Evolutionary conservation across 805 yeast genomes (phyloP).

Genomic region (Torulaspora microellipsoides): DNA sequence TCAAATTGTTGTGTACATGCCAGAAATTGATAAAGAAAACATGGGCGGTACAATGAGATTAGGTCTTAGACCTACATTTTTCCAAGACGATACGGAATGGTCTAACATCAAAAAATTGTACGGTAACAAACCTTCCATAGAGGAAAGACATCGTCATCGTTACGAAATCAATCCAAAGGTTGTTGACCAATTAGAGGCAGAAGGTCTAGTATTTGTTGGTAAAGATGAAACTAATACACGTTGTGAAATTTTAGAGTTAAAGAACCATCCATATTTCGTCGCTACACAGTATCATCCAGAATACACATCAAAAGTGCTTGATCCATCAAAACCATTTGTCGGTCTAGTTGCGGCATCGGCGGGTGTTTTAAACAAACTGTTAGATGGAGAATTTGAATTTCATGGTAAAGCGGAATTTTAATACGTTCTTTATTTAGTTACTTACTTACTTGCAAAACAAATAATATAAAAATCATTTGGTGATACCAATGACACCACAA

Average conservation of each 20-base stretch:
- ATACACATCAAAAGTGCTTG: slow-evolving; percentile 91
- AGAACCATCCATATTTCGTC: slow-evolving; percentile 83
- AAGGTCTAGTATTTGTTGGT: slow-evolving; percentile 87
- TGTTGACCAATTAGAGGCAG: slow-evolving; percentile 61
- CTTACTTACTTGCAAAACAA: not conserved
- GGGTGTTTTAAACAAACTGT: slow-evolving; percentile 68
- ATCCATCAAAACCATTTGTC: slow-evolving; percentile 93
- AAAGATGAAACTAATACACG: slow-evolving; percentile 85
- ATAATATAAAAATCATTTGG: slow-evolving; percentile 15
- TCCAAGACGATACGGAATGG: slow-evolving; percentile 62
- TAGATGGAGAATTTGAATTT: slow-evolving; percentile 37
- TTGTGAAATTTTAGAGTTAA: slow-evolving; percentile 90
- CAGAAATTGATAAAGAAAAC: slow-evolving; percentile 92
- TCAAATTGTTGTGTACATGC: slow-evolving; percentile 90
- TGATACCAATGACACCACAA: slow-evolving; percentile 89
- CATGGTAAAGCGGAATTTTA: slow-evolving; percentile 31
- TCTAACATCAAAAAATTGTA: slow-evolving; percentile 72
- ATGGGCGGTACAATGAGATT: slow-evolving; percentile 99
- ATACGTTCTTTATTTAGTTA: not conserved
- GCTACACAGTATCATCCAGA: slow-evolving; percentile 99
- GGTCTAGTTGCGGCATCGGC: slow-evolving; percentile 94
- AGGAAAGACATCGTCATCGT: slow-evolving; percentile 97
- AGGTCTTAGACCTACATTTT: slow-evolving; percentile 87
- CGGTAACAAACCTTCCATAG: slow-evolving; percentile 61
- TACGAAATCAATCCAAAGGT: slow-evolving; percentile 92